Base-by-base conservation (phyloP, 768 basidiomycete species). In the Rhizopogon roseolus region DNA sequence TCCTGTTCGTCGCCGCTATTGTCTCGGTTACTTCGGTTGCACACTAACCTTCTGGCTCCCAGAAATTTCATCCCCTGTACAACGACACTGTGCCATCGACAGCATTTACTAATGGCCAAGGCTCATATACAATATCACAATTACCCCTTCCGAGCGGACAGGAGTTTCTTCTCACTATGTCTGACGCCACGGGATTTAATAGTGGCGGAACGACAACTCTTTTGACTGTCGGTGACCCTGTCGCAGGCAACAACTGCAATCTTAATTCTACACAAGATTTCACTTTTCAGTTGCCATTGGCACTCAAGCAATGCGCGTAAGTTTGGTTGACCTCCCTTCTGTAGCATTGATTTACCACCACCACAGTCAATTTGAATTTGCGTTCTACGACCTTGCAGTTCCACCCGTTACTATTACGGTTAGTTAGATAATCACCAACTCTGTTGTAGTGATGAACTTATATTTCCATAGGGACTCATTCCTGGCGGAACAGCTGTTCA, bases 181-280 rank as follows among this genome's bases (percentile, higher is more conserved):
- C 85, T 22, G 89, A 91, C 62, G 73, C 81, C 14, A 79, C 78
- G 27, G 87, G 86, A 1, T 88, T 85, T 62, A 86, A 71, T 38
- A 72, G 82, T 6, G 89, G 88, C 1, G 88, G 86, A 22, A 73
- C 74, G 28, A 76, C 81, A 11, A 53, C 66, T 41, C 46, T 85
- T 3, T 58, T 84, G 38, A 74, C 71, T 1, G 81, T 83, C 10
- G 80, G 74, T 38, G 52, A 67, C 8, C 73, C 81, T 2, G 62
- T 73, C 14, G 77, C 75, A 29, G 22, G 56, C 29, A 54, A 59
- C 10, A 66, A 57, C 11, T 90, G 88, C 67, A 72, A 81, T 55
- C 79, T 78, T 0, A 68, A 88, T 10, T 63, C 66, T 60, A 69
- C 63, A 11, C 60, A 75, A 48, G 65, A 65, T 22, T 87, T 83